Base-by-base conservation (phyloP, 1,139 yeast species). In the Geotrichum australiense region DNA sequence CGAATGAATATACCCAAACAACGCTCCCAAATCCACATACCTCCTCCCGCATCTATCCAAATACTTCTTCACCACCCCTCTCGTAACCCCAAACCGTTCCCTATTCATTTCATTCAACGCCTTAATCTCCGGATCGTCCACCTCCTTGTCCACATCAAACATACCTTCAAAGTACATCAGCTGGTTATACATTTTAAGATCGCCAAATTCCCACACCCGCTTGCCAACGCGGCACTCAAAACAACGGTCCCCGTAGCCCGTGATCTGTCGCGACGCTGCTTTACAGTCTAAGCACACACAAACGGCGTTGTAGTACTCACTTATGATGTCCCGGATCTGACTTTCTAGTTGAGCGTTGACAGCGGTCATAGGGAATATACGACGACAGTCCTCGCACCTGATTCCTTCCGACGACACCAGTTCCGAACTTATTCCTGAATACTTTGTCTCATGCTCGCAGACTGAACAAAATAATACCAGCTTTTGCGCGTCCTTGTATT, bases 181-280 rank as follows among this genome's bases (percentile, higher is more conserved):
- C 62, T 93, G 98, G 56, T 84, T 85, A 67, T 91, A 91, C 38
- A 93, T 70, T 41, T 77, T 80, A 58, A 80, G 80, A 61, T 86
- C 96, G 30, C 78, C 69, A 61, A 85, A 91, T 48, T 73, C 74
- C 62, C 78, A 84, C 45, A 76, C 67, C 87, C 89, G 83, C 18
- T 82, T 73, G 24, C 98, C 98, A 19, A 22, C 48, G 32, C 45
- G 34, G 22, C 78, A 78, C 51, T 68, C 71, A 46, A 87, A 70
- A 64, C 98, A 91, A 52, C 93, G 71, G 53, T 78, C 78, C 47
- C 96, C 97, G 56, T 85, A 87, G 2, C 89, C 96, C 11, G 91
- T 78, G 19, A 91, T 73, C 57, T 89, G 95, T 49, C 96, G 72
- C 0, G 97, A 89, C 16, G 73, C 70, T 42, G 76, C 69, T 6